A percentile compares a stretch with the other conserved stretches of the same genome.
These are phyloP conservation scores for Plasmodium gallinaceum DNA, from an alignment of 169 alveolate genomes.

Conservation along the genomic window DNA sequence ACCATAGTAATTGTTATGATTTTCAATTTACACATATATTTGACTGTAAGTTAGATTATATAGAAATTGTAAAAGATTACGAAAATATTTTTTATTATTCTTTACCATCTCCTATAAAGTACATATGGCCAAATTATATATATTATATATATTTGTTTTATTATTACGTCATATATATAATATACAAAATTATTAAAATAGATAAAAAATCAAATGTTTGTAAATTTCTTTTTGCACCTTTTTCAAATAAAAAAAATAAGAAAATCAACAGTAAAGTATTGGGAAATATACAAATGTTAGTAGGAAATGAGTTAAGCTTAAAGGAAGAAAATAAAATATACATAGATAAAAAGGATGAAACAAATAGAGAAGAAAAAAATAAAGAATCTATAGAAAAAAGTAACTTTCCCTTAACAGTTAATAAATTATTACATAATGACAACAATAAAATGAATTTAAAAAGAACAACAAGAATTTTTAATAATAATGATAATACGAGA, in stretches of 20 bases:
- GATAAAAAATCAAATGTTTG: neutral
- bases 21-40: constrained; percentile 28
- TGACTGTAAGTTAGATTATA: constrained; percentile 20
- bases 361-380: neutral
- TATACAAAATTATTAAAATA: constrained; percentile 24
- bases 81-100: constrained; percentile 38
- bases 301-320: neutral
- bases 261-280: neutral
- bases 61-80: constrained; percentile 34
- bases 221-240: neutral
- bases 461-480: neutral
- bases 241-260: constrained; percentile 1
- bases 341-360: neutral
- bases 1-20: constrained; percentile 43
- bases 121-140: constrained; percentile 57
- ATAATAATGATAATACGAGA: neutral
- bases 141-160: constrained; percentile 61
- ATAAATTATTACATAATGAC: neutral
- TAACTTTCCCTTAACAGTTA: neutral
- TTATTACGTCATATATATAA: constrained; percentile 18
- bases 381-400: neutral
- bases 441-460: constrained; percentile 7
- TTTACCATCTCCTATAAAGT: constrained; percentile 56
- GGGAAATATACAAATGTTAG: neutral
- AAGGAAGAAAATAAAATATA: neutral